Percentiles rank a stretch among this genome's conserved stretches.
Conservation (phyloP, 2,329 filamentous ascomycete genomes). For the Botrytis hyacinthi region DNA sequence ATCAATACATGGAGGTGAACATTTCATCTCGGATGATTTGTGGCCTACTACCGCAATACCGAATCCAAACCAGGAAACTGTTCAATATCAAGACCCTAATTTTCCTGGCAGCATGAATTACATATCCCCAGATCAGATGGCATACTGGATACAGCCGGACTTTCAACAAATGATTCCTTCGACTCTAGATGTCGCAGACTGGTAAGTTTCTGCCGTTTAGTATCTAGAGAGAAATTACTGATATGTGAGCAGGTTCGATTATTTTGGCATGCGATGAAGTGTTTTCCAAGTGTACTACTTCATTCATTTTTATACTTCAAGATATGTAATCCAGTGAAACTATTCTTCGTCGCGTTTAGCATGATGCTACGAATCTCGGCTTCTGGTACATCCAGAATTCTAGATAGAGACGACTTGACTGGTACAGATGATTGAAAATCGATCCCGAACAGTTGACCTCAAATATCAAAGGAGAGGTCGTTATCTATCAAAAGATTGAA, state of each 20-base stretch:
- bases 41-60: not conserved
- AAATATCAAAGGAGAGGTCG: not conserved
- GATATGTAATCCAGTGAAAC: not conserved
- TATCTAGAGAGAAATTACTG: not conserved
- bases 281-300: not conserved
- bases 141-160: conserved; percentile 1
- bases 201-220: not conserved
- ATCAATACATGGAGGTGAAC: not conserved
- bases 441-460: not conserved
- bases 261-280: conserved; percentile 11
- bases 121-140: not conserved
- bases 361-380: not conserved
- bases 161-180: conserved; percentile 13
- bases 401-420: not conserved
- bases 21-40: not conserved
- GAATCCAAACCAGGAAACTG: not conserved
- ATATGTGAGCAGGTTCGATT: not conserved
- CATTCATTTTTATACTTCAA: not conserved
- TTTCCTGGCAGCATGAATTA: not conserved
- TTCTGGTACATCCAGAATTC: not conserved
- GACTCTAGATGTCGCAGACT: conserved; percentile 8
- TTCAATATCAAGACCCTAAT: not conserved
- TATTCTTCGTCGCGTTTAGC: too few species aligned
- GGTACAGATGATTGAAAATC: not conserved
- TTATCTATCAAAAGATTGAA: not conserved